Conservation (phyloP, 441 rosid genomes). For the Gossypium armourianum region DNA sequence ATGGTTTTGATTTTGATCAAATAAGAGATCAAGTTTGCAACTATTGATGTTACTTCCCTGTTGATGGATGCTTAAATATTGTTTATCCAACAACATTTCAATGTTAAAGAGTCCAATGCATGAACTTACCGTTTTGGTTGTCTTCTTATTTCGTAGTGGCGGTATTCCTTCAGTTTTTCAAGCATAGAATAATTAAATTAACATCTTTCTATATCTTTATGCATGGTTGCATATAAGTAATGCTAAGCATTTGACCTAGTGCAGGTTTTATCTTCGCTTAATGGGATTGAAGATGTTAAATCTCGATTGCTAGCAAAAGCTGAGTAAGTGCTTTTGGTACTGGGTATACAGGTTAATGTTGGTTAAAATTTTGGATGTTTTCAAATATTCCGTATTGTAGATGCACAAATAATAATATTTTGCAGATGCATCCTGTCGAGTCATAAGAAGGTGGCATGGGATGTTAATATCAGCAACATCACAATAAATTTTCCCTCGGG, state of each 20-base stretch:
- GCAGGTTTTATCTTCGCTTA: constrained; percentile 67
- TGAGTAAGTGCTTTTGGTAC: constrained; percentile 45
- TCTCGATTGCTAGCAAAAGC: constrained; percentile 63
- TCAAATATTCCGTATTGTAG: constrained; percentile 5
- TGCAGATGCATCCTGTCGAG: constrained; percentile 61
- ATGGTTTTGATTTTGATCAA: not conserved
- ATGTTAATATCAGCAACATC: constrained; percentile 42
- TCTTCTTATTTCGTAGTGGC: not conserved
- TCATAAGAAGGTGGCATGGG: constrained; percentile 52
- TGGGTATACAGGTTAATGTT: not conserved
- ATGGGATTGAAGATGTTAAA: constrained; percentile 53
- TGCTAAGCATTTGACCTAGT: constrained; percentile 11
- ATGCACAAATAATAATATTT: constrained; percentile 17
- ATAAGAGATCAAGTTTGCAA: not conserved
- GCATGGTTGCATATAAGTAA: not conserved
- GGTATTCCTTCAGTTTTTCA: not conserved
- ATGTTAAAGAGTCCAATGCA: not conserved
- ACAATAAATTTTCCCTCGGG: constrained; percentile 44
- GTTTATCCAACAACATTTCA: not conserved
- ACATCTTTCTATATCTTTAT: not conserved
- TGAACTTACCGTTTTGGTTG: not conserved
- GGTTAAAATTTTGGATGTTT: not conserved
- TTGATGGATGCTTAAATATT: not conserved
- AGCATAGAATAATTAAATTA: not conserved
- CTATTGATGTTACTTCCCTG: not conserved